Evolutionary conservation across 2,329 filamentous ascomycete genomes (phyloP).

Genomic region (Diaporthe nobilis): DNA sequence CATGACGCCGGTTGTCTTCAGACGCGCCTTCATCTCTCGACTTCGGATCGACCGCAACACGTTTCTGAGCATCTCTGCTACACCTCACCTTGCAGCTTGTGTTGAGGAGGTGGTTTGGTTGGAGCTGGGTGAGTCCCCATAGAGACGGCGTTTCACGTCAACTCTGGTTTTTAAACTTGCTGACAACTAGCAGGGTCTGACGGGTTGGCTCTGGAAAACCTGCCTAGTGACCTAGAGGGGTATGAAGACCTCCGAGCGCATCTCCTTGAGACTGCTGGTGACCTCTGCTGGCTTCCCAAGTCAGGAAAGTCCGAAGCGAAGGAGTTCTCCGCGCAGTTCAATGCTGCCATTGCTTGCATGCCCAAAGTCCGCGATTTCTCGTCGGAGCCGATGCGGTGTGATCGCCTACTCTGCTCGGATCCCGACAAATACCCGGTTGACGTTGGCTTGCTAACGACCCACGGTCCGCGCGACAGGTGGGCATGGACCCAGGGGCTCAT

Average conservation of each 20-base stretch:
- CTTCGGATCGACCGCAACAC: neutral
- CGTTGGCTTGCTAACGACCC: neutral
- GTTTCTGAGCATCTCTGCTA: neutral
- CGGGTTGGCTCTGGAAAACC: neutral
- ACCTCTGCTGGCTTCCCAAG: neutral
- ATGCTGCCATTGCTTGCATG: neutral
- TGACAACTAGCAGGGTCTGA: neutral
- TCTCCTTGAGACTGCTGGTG: neutral
- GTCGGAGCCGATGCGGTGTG: neutral
- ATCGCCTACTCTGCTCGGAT: neutral
- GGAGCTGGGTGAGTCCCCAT: neutral
- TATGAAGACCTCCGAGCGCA: neutral
- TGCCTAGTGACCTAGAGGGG: neutral
- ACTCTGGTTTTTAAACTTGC: rapidly evolving
- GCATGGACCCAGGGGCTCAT: neutral
- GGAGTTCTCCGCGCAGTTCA: neutral
- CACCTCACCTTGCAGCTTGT: neutral
- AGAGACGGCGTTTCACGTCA: neutral
- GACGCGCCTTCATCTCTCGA: neutral
- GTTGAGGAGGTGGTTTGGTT: neutral
- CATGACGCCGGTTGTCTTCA: neutral
- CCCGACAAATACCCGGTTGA: neutral
- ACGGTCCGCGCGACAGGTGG: neutral
- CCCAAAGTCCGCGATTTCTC: neutral
- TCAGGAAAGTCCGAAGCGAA: neutral